phyloP scores from a whole-genome alignment of 306 rosid species.

The Mimosa bimucronata region DNA sequence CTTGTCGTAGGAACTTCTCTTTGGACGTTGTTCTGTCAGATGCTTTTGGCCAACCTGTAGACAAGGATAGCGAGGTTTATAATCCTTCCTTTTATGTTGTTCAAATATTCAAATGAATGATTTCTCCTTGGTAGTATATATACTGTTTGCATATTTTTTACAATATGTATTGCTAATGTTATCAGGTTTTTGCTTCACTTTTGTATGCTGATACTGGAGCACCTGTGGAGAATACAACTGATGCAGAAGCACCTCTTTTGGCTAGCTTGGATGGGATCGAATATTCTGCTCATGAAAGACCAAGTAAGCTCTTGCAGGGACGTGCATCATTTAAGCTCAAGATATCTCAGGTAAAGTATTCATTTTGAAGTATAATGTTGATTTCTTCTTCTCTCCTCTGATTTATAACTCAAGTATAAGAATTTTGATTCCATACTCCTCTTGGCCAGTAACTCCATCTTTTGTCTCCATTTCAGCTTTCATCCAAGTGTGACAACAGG shows the following conservation, averaged over 20 bases:
- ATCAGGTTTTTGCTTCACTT: slow-evolving; percentile 87
- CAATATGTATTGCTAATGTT: slow-evolving; percentile 35
- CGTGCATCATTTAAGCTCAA: slow-evolving; percentile 94
- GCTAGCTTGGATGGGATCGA: slow-evolving; percentile 81
- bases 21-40: slow-evolving; percentile 73
- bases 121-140: slow-evolving; percentile 25
- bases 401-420: slow-evolving; percentile 14
- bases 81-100: slow-evolving; percentile 26
- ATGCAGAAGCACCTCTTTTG: slow-evolving; percentile 86
- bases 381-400: slow-evolving; percentile 3
- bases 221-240: slow-evolving; percentile 80
- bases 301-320: slow-evolving; percentile 76
- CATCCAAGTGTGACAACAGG: slow-evolving; percentile 89
- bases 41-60: slow-evolving; percentile 64
- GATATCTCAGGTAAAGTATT: slow-evolving; percentile 80
- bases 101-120: slow-evolving; percentile 16
- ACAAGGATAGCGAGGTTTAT: slow-evolving; percentile 71
- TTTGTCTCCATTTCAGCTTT: slow-evolving; percentile 67
- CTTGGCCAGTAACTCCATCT: slow-evolving; percentile 39
- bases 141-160: slow-evolving; percentile 24
- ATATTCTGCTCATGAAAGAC: slow-evolving; percentile 67
- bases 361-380: slow-evolving; percentile 4
- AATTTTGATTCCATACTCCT: slow-evolving; percentile 32
- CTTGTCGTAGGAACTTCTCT: slow-evolving; percentile 90
- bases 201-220: slow-evolving; percentile 68